Conservation (phyloP, 805 yeast species). For the Brettanomyces anomalus region DNA sequence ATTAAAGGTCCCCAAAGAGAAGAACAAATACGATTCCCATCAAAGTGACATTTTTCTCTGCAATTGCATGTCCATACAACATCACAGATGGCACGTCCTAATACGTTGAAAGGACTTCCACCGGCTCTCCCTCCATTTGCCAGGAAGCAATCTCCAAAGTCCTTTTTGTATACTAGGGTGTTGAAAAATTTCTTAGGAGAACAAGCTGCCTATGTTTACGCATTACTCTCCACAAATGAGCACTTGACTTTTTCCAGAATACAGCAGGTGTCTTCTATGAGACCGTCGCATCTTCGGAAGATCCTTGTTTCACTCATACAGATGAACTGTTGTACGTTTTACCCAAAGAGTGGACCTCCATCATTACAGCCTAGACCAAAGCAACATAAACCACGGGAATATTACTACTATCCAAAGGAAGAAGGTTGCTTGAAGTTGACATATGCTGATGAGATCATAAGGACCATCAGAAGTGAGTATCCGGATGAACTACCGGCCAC, state of each 20-base stretch:
- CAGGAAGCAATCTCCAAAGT: conserved; percentile 52
- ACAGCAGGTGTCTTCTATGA: conserved; percentile 35
- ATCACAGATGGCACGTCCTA: background rate
- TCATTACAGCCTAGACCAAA: background rate
- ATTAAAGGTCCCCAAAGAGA: too few relatives aligned
- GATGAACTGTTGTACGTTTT: conserved; percentile 58
- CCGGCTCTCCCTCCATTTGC: conserved; percentile 24
- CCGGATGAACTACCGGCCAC: conserved; percentile 34
- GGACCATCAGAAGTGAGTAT: conserved; percentile 36
- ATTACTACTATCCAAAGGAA: conserved; percentile 52
- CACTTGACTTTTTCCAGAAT: conserved; percentile 52
- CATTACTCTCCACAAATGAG: conserved; percentile 58
- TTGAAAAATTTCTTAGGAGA: conserved; percentile 58
- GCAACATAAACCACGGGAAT: conserved; percentile 3
- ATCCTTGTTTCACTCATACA: conserved; percentile 73
- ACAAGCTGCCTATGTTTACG: conserved; percentile 55
- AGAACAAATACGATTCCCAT: background rate
- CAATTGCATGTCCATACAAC: too few relatives aligned
- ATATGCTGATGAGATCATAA: conserved; percentile 70
- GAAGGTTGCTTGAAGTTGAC: conserved; percentile 55
- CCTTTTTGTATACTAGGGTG: conserved; percentile 47
- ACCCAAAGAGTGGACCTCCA: conserved; percentile 1
- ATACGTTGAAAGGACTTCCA: conserved; percentile 9
- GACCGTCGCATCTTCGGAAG: conserved; percentile 45
- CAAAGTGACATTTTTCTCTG: too few relatives aligned